These are phyloP conservation scores for Wickerhamiella dianesei DNA, from an alignment of 805 yeast genomes.

Conservation along the genomic window DNA sequence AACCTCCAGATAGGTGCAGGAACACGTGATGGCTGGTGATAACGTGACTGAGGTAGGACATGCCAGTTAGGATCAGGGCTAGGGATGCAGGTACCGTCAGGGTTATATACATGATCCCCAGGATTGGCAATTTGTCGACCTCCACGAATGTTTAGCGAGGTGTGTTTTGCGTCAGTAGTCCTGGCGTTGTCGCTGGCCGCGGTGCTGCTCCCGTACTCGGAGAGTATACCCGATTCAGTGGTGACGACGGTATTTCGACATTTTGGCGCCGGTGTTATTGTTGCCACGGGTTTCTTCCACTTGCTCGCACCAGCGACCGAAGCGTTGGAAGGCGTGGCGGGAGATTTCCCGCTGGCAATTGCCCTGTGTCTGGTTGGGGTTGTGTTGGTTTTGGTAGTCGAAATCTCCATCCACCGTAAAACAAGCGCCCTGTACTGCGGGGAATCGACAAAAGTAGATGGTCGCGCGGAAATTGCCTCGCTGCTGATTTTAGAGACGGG, in stretches of 20 bases:
- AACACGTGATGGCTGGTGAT: background rate
- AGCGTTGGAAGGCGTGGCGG: slow-evolving; percentile 1
- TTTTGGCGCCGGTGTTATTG: slow-evolving; percentile 63
- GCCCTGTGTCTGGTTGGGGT: slow-evolving; percentile 6
- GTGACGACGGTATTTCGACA: slow-evolving; percentile 18
- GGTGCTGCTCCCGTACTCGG: slow-evolving; percentile 4
- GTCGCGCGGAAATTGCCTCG: background rate
- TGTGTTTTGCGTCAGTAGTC: background rate
- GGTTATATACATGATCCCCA: background rate
- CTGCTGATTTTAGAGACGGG: slow-evolving; percentile 48
- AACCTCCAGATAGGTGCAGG: too few relatives aligned
- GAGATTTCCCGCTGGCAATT: slow-evolving; percentile 7
- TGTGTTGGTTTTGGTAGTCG: slow-evolving; percentile 4
- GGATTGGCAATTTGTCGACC: background rate
- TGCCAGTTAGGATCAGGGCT: background rate
- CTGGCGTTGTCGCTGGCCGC: background rate
- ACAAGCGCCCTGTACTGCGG: background rate
- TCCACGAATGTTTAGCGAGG: background rate
- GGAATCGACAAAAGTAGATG: too few relatives aligned
- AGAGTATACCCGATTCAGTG: slow-evolving; percentile 1
- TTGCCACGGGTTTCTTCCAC: slow-evolving; percentile 61
- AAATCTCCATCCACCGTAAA: slow-evolving; percentile 5
- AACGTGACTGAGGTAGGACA: too few relatives aligned
- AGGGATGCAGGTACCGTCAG: background rate
- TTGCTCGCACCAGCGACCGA: slow-evolving; percentile 28